Percentiles rank a stretch among this genome's conserved stretches.
Evolutionary conservation across 2,329 filamentous ascomycete genomes (phyloP).

Genomic region (Ophiostoma australiae): DNA sequence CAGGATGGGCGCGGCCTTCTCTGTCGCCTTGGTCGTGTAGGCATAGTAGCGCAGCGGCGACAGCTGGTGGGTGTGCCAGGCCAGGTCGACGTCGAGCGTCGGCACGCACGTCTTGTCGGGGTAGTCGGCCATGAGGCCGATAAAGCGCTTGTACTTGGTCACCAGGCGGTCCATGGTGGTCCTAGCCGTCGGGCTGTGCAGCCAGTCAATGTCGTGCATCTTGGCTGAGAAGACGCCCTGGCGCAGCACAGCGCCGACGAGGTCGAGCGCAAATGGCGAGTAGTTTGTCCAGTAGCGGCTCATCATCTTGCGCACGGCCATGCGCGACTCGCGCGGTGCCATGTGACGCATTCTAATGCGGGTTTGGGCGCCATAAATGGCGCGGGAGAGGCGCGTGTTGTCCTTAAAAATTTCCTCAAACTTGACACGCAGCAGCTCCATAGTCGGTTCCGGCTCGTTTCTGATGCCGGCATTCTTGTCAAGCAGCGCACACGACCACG

Average conservation of each 20-base stretch:
- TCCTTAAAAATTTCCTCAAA: slow-evolving; percentile 46
- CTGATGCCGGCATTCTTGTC: slow-evolving; percentile 16
- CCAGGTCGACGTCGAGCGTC: slow-evolving; percentile 69
- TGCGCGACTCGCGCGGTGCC: slow-evolving; percentile 32
- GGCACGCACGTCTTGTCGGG: slow-evolving; percentile 54
- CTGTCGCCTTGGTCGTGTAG: slow-evolving; percentile 46
- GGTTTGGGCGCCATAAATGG: slow-evolving; percentile 32
- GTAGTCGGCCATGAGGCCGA: slow-evolving; percentile 51
- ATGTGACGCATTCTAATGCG: background rate
- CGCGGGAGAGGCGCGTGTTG: slow-evolving; percentile 36
- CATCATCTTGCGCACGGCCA: slow-evolving; percentile 63
- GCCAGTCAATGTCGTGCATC: slow-evolving; percentile 71
- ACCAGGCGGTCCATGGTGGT: slow-evolving; percentile 62
- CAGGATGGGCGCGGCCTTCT: background rate
- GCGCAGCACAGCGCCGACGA: slow-evolving; percentile 59
- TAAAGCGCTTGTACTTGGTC: slow-evolving; percentile 60
- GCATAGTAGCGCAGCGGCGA: slow-evolving; percentile 57
- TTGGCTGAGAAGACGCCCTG: slow-evolving; percentile 65
- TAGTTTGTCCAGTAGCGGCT: slow-evolving; percentile 64
- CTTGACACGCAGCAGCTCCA: slow-evolving; percentile 47
- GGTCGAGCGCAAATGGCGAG: slow-evolving; percentile 60
- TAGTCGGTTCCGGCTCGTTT: slow-evolving; percentile 35
- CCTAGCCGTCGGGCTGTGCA: slow-evolving; percentile 62
- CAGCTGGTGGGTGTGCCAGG: slow-evolving; percentile 78
- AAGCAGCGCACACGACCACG: slow-evolving; percentile 35